Evolutionary conservation across 495 filamentous ascomycete species (phyloP).

Genomic region (Paragyromitra xinjiangensis): DNA sequence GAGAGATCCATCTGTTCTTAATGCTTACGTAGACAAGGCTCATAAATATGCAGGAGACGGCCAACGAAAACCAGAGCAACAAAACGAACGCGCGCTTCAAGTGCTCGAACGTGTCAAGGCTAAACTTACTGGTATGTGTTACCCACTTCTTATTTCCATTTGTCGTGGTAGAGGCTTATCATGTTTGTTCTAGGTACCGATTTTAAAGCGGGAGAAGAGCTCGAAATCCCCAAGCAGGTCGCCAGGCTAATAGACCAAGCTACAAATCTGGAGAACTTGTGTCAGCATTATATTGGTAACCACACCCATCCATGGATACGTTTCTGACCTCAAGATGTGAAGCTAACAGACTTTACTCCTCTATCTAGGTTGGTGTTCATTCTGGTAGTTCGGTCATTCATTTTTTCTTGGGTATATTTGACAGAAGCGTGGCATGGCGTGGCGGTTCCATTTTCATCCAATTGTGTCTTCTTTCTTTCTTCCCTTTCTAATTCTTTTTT

Average conservation of each 20-base stretch:
- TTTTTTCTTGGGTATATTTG: slow-evolving; percentile 2
- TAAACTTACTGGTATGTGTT: slow-evolving; percentile 76
- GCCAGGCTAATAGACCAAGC: slow-evolving; percentile 93
- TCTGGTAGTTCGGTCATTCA: slow-evolving; percentile 47
- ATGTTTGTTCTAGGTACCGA: slow-evolving; percentile 59
- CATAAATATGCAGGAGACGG: slow-evolving; percentile 36
- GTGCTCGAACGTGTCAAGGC: slow-evolving; percentile 91
- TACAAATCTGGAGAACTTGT: slow-evolving; percentile 95
- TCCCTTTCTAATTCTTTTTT: slow-evolving; percentile 10
- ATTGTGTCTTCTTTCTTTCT: neutral
- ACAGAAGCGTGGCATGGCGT: slow-evolving; percentile 15
- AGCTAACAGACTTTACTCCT: neutral
- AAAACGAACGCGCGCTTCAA: slow-evolving; percentile 91
- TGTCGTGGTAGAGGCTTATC: neutral
- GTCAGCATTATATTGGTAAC: slow-evolving; percentile 93
- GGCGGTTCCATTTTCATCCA: slow-evolving; percentile 9
- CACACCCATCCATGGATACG: neutral
- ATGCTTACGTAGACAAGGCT: slow-evolving; percentile 29
- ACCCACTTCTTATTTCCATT: neutral
- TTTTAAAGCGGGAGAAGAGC: slow-evolving; percentile 76
- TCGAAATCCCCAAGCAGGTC: slow-evolving; percentile 87
- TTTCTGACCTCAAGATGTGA: neutral
- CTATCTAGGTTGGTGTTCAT: slow-evolving; percentile 55
- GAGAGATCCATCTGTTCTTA: neutral
- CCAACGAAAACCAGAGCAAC: slow-evolving; percentile 71